Evolutionary conservation across 1,284 basidiomycete genomes (phyloP), one percentile per base, ranked within the genome.

Genomic region (Tilletia walkeri): DNA sequence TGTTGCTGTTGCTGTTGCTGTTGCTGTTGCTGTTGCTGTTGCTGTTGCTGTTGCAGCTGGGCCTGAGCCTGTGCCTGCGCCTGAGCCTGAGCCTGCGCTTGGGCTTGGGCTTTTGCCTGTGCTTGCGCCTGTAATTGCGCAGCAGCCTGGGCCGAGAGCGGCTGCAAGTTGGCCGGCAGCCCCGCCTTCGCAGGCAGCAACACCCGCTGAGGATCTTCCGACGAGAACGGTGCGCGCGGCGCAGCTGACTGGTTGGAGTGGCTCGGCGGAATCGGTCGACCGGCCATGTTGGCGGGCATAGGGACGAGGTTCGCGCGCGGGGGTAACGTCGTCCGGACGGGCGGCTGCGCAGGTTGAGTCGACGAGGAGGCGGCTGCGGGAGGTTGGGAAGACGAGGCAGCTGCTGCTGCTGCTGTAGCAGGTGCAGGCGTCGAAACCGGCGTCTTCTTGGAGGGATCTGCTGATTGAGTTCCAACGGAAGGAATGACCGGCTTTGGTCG

Each of bases 131-230:
- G 76, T 24, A 47, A n/a, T n/a, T 53, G 66, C 10, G 50, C 66
- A 88, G 88, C 4, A 80, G 76, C 39, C 84, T 82, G n/a, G 79
- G 83, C 73, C 85, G 84, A 9, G 85, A 80, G 71, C 84, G 69
- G 68, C 61, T 4, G 70, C 34, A 45, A 77, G 69, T 53, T 72
- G 66, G 36, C 75, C 73, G 67, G 74, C 73, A 70, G 54, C 6
- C 54, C 54, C 20, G 54, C 20, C 12, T 20, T 14, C 12, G 54
- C 54, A 14, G 59, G 59, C 12, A 63, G 14, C 10, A 39, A 16
- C 2, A 36, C 36, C 18, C 59, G 30, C 34, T 63, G 59, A 6
- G 59, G 59, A 39, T 63, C 59, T 3, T 61, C 56, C 24, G 56
- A 61, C n/a, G 56, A 20, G 24, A 61, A 61, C 38, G 56, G 56